Conservation (phyloP, 345 rosid genomes). For the Rhodomyrtus tomentosa region DNA sequence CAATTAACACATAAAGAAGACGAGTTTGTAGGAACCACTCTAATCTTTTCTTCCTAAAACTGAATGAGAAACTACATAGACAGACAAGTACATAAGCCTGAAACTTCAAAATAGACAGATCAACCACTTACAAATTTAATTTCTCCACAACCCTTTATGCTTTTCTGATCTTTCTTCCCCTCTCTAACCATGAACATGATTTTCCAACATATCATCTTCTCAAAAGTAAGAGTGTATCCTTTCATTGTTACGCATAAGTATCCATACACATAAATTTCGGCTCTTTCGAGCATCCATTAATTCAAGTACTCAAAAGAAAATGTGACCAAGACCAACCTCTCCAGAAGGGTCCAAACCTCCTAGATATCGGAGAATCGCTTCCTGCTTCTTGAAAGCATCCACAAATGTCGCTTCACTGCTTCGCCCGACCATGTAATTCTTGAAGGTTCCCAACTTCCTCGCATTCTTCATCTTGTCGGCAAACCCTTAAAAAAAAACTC, state of each 20-base stretch:
- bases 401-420: conserved; percentile 81
- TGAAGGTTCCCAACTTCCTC: conserved; percentile 52
- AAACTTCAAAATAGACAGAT: not conserved
- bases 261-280: not conserved
- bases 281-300: not conserved
- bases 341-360: conserved; percentile 63
- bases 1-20: not conserved
- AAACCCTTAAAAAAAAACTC: conserved; percentile 25
- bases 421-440: conserved; percentile 70
- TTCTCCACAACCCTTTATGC: not conserved
- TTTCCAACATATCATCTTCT: not conserved
- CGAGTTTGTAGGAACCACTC: not conserved
- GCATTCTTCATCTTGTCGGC: conserved; percentile 78
- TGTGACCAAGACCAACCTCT: conserved; percentile 48
- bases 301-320: not conserved
- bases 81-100: not conserved
- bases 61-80: not conserved
- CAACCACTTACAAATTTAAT: not conserved
- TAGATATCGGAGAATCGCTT: conserved; percentile 62
- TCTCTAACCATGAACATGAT: not conserved
- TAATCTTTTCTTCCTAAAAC: not conserved
- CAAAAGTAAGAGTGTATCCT: not conserved
- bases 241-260: not conserved
- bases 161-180: not conserved
- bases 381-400: conserved; percentile 75